A percentile compares a stretch with the other conserved stretches of the same genome.
phyloP scores from a whole-genome alignment of 1,284 basidiomycete species.

The Trametes sp. region DNA sequence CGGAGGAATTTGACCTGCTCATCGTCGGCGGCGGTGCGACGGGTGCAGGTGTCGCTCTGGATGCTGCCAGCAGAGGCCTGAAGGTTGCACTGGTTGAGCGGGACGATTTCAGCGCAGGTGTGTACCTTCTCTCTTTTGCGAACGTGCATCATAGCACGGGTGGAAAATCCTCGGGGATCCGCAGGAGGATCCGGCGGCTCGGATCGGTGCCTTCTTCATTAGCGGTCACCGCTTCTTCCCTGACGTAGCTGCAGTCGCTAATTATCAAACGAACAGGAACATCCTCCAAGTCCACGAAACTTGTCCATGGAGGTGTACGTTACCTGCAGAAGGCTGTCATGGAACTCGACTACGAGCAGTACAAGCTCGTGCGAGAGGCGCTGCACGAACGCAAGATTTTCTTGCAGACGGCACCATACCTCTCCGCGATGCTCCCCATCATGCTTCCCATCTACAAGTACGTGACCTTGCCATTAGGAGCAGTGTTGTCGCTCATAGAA shows the following conservation, averaged over 20 bases:
- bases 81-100: conserved; percentile 94
- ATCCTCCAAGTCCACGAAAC: conserved; percentile 96
- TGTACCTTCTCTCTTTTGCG: conserved; percentile 29
- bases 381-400: conserved; percentile 94
- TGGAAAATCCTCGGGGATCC: conserved; percentile 17
- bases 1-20: conserved; percentile 79
- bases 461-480: conserved; percentile 34
- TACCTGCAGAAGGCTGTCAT: conserved; percentile 98
- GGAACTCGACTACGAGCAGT: conserved; percentile 96
- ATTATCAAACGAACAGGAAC: conserved; percentile 69
- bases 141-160: conserved; percentile 24
- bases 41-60: conserved; percentile 93
- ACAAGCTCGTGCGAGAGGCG: conserved; percentile 95
- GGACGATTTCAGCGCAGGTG: conserved; percentile 91
- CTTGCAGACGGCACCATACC: conserved; percentile 95
- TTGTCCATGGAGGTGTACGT: conserved; percentile 97
- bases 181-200: not conserved
- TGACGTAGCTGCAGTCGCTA: not conserved
- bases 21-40: conserved; percentile 95
- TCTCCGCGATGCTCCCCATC: conserved; percentile 92
- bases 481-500: not conserved
- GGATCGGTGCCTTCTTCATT: not conserved
- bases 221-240: not conserved
- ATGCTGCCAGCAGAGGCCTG: conserved; percentile 92
- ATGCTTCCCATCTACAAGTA: conserved; percentile 93